These are phyloP conservation scores for Alternaria sp. DNA, from an alignment of 2,329 filamentous ascomycete species.

Conservation along the genomic window DNA sequence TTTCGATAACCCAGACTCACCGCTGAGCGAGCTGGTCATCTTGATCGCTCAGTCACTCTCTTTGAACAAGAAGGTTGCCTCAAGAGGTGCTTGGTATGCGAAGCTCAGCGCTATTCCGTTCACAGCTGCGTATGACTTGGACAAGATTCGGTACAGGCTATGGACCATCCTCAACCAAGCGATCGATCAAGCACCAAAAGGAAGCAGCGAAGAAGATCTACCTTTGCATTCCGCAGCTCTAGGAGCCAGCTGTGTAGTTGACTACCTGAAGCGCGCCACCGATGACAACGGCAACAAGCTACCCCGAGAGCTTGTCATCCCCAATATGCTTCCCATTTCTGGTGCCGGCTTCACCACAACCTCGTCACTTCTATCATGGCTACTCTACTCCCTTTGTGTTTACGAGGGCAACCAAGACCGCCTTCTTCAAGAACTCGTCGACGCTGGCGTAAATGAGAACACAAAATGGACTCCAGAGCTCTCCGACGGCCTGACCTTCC, in stretches of 20 bases:
- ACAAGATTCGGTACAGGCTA: conserved; percentile 10
- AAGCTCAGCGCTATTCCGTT: conserved; percentile 17
- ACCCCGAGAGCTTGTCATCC: conserved; percentile 22
- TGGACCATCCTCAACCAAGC: conserved; percentile 14
- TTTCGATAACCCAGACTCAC: conserved; percentile 16
- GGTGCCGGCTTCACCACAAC: conserved; percentile 33
- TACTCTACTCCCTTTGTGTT: conserved; percentile 27
- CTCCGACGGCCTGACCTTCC: conserved; percentile 27
- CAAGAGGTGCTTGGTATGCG: conserved; percentile 20
- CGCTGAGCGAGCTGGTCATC: conserved; percentile 15
- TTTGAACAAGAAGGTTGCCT: conserved; percentile 23
- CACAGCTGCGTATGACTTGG: conserved; percentile 14
- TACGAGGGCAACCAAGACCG: conserved; percentile 31
- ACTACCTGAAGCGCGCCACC: conserved; percentile 30
- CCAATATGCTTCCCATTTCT: conserved; percentile 17
- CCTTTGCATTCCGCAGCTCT: conserved; percentile 49
- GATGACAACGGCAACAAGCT: conserved; percentile 35
- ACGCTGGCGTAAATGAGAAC: conserved; percentile 25
- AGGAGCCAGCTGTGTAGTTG: conserved; percentile 39
- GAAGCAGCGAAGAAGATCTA: conserved; percentile 19
- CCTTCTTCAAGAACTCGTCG: conserved; percentile 31
- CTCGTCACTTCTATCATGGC: conserved; percentile 32
- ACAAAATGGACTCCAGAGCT: conserved; percentile 30
- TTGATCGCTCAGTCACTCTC: conserved; percentile 19
- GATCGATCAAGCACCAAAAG: conserved; percentile 18